Percentiles rank a stretch among this genome's conserved stretches.
These are phyloP conservation scores for Fusarium newnesense DNA, from an alignment of 2,329 filamentous ascomycete species.

Conservation along the genomic window DNA sequence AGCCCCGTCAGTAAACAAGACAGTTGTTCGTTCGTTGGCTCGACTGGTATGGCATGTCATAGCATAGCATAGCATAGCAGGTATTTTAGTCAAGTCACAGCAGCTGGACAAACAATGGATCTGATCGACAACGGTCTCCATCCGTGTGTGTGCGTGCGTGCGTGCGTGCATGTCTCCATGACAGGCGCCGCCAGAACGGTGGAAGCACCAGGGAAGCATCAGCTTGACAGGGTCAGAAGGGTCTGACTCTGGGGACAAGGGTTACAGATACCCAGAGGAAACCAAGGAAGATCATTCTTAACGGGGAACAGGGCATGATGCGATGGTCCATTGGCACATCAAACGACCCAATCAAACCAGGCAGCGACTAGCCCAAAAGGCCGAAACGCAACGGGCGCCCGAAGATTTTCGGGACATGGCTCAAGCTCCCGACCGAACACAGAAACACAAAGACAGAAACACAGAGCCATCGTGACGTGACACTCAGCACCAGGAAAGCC, in stretches of 20 bases:
- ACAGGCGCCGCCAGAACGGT: slow-evolving; percentile 37
- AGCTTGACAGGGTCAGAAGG: slow-evolving; percentile 28
- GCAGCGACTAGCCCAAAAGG: slow-evolving; percentile 11
- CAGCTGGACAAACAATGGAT: slow-evolving; percentile 24
- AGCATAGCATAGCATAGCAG: not conserved
- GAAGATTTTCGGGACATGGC: slow-evolving; percentile 41
- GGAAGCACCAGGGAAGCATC: slow-evolving; percentile 35
- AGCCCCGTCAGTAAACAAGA: not conserved
- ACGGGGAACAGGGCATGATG: slow-evolving; percentile 20
- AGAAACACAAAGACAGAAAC: slow-evolving; percentile 10
- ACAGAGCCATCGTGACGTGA: slow-evolving; percentile 25
- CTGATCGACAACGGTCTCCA: slow-evolving; percentile 32
- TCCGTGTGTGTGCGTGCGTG: not conserved
- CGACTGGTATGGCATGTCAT: not conserved
- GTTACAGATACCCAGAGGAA: not conserved
- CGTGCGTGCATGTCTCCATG: slow-evolving; percentile 14
- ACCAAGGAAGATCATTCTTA: slow-evolving; percentile 28
- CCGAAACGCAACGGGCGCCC: slow-evolving; percentile 40
- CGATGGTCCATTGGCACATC: slow-evolving; percentile 8
- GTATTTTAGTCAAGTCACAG: not conserved
- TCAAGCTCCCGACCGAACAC: slow-evolving; percentile 9
- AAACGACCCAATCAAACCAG: slow-evolving; percentile 10
- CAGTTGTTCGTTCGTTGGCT: not conserved
- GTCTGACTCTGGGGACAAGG: not conserved
- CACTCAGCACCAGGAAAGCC: slow-evolving; percentile 10